Base-by-base conservation (phyloP, 495 filamentous ascomycete genomes). In the Lepraria neglecta region DNA sequence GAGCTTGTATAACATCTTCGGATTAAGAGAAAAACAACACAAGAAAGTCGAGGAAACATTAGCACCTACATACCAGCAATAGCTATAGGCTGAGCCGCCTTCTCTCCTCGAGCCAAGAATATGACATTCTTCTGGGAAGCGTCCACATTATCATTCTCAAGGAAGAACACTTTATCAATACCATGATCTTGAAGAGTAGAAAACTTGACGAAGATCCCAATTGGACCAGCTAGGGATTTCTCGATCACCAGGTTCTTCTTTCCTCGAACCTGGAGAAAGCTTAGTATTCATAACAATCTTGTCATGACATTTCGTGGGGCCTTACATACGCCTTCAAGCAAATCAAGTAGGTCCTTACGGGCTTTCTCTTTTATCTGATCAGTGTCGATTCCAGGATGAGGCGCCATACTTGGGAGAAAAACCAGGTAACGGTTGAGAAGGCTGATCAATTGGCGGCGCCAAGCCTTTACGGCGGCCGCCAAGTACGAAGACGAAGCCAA, bases 221-320 rank as follows among this genome's bases (percentile, higher is more conserved):
- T 81, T 40, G 91, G 88, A 43, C 92, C 92, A 65, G 92, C 91
- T 66, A 99, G 81, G 67, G 86, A 82, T 73, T 89, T 87, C 71
- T 97, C 92, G 68, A 97, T 86, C 58, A 97, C 87, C 64, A 99
- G 80, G 74, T 96, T 96, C 80, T 99, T 99, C 84, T 97, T 97
- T 60, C 95, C 95, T 71, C 90, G 87, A 63, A 96, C 88, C 94
- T 98, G 69, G 45, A 38, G 31, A 54, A 52, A 38, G 53, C 62
- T 69, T 61, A 62, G 64, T 69, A 71, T 72, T 67, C 65, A 48
- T 67, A 71, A 67, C 67, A 10, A 5, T 14, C 51, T 56, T 62
- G 67, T 46, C 57, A 47, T 33, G 47, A 33, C 33, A 54, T 11
- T 59, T 53, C 62, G 33, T 54, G 63, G 67, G 68, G 72, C 72